phyloP scores from a whole-genome alignment of 2,329 filamentous ascomycete genomes.

The Fusarium xylarioides region DNA sequence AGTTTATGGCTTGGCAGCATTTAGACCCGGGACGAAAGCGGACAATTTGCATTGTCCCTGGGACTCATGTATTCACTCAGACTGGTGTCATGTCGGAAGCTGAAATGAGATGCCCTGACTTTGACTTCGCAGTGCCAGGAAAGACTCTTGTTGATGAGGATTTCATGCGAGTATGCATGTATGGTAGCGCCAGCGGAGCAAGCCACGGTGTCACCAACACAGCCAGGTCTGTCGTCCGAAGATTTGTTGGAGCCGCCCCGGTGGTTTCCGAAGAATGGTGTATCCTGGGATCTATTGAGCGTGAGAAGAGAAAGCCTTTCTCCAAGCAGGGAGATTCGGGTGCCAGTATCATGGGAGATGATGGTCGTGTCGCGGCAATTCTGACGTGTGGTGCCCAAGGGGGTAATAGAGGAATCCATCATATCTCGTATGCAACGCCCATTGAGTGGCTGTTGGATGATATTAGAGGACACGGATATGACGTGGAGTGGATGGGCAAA shows the following conservation, averaged over 20 bases:
- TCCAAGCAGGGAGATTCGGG: not conserved
- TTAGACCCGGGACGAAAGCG: not conserved
- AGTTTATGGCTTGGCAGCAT: not conserved
- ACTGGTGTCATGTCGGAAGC: not conserved
- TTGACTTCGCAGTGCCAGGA: accelerated
- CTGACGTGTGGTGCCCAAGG: not conserved
- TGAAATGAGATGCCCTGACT: not conserved
- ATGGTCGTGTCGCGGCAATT: not conserved
- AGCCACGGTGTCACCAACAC: not conserved
- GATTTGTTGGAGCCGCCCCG: too few relatives aligned
- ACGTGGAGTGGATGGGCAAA: not conserved
- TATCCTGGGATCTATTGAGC: not conserved
- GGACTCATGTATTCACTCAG: accelerated
- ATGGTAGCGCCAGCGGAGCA: not conserved
- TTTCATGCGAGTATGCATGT: not conserved
- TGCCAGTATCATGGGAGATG: not conserved
- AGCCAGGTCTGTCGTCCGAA: not conserved
- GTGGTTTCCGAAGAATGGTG: conserved; percentile 11
- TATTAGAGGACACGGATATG: not conserved
- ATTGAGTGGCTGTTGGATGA: conserved; percentile 20
- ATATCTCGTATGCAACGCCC: conserved; percentile 1
- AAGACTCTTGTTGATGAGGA: not conserved
- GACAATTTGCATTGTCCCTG: accelerated
- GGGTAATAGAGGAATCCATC: accelerated
- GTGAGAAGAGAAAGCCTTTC: accelerated